Base-by-base conservation (phyloP, 2,329 filamentous ascomycete species). In the Diaporthe capsici region DNA sequence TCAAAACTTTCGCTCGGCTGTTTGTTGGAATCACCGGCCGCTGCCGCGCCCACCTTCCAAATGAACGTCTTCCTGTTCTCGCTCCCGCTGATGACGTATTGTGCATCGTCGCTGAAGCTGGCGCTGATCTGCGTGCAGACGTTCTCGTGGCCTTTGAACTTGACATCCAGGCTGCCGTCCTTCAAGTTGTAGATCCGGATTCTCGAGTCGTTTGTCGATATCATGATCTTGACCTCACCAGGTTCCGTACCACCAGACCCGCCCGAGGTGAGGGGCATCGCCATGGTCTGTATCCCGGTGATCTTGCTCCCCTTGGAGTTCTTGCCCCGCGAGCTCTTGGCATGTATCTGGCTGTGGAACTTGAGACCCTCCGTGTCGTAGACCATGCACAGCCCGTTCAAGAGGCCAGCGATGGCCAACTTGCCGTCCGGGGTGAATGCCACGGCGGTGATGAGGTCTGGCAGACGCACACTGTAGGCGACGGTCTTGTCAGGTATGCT, bases 271-370 rank as follows among this genome's bases (percentile, higher is more conserved):
- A 3, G 87, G 6, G 92, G 91, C 67, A 91, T 87, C 22, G 86
- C 84, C 78, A 93, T 92, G 0, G 95, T 94, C 81, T 96, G 92
- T 72, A 99, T 98, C 9, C 95, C 96, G 0, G 97, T 98, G 79
- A 99, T 98, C 83, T 99, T 99, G 86, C 95, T 98, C 8, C 96
- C 96, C 83, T 98, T 98, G 6, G 96, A 94, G 81, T 98, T 98
- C 82, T 95, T 96, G 3, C 97, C 96, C 76, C 96, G 90, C 0
- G 95, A 95, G 0, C 96, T 98, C 60, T 96, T 92, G n/a, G 98
- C 96, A 79, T 98, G 95, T 42, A 98, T 93, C 82, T 98, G 95
- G 1, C 93, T 94, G 78, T 94, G 91, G 72, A 93, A 91, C 81
- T 95, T 97, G 70, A 99, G 85, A 0, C 95, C 95, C 80, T 98